Percentiles rank a stretch among this genome's conserved stretches.
phyloP scores from a whole-genome alignment of 1,139 yeast genomes.

The Nakaseomyces delphensis region DNA sequence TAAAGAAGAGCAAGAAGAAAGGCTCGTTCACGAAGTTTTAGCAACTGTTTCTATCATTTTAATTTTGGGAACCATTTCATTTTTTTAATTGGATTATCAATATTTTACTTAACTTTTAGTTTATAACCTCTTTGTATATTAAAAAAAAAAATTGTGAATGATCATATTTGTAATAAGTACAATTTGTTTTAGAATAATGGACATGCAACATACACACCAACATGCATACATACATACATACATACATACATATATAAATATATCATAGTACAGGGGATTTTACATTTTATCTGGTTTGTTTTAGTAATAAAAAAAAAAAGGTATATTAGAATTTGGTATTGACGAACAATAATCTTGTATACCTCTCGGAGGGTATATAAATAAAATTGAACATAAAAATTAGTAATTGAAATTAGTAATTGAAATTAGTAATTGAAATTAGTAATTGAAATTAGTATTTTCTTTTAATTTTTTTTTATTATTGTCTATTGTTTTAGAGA shows the following conservation, averaged over 20 bases:
- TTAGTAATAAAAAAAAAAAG: neutral
- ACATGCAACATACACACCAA: too few species aligned
- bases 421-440: too few species aligned
- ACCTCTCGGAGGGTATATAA: too few species aligned
- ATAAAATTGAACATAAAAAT: neutral
- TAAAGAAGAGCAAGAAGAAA: slow-evolving; percentile 37
- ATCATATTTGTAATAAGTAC: too few species aligned
- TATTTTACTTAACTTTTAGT: neutral
- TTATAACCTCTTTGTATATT: neutral
- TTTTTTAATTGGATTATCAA: neutral
- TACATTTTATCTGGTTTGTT: too few species aligned
- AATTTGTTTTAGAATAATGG: too few species aligned
- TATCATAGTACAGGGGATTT: too few species aligned
- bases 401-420: neutral
- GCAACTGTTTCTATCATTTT: neutral
- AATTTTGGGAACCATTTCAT: neutral
- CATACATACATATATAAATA: too few species aligned
- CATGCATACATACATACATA: too few species aligned
- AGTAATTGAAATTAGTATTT: too few species aligned
- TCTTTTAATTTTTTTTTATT: too few species aligned
- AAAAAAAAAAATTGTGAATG: neutral
- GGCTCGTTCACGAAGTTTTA: slow-evolving; percentile 26
- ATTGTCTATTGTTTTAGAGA: too few species aligned
- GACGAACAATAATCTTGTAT: neutral
- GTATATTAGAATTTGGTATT: neutral